Evolutionary conservation across 2,329 filamentous ascomycete species (phyloP), one percentile per base, ranked within the genome.

Genomic region (Exophiala aquamarina): DNA sequence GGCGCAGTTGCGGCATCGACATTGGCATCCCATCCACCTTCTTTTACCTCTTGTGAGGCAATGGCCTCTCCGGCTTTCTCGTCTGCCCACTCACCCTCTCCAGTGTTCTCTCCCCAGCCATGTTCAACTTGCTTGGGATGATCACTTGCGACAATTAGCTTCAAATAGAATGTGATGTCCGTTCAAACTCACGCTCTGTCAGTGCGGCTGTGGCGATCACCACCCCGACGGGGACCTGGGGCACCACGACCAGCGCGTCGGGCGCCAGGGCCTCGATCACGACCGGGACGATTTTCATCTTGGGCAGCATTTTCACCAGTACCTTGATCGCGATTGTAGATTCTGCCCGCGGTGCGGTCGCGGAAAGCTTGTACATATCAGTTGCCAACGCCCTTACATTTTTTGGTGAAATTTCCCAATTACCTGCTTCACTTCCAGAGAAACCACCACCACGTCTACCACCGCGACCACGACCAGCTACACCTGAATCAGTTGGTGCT

Each of bases 61-160:
- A 96, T 94, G 62, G 82, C 86, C 70, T 94, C 90, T 62, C 87
- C 93, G 61, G 86, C 89, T 73, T 89, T 82, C 80, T 97, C 93
- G 63, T 97, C 93, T 66, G 87, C 87, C 74, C 87, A 83, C 75
- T 94, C 89, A 66, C 86, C 86, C 55, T 84, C 76, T 63, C 90
- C 93, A 66, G 89, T 86, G 61, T 80, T 79, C 65, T 82, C 84
- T 63, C 92, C 93, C 90, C 92, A 97, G 62, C 88, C 87, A 71
- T 92, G 87, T 66, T 83, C 87, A 67, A 86, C 56, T 62, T 73
- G 70, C 66, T 73, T 74, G 51, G 62, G 63, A 54, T 71, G 69
- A 53, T 69, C 66, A 53, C 71, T 73, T 45, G 42, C 19, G 10
- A 17, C 9, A 37, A 2, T 63, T 66, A 58, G 62, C 62, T 37